Evolutionary conservation across 176 grass and related monocot genomes (phyloP), one percentile per base, ranked within the genome.

Genomic region (Oryza glumipatula): DNA sequence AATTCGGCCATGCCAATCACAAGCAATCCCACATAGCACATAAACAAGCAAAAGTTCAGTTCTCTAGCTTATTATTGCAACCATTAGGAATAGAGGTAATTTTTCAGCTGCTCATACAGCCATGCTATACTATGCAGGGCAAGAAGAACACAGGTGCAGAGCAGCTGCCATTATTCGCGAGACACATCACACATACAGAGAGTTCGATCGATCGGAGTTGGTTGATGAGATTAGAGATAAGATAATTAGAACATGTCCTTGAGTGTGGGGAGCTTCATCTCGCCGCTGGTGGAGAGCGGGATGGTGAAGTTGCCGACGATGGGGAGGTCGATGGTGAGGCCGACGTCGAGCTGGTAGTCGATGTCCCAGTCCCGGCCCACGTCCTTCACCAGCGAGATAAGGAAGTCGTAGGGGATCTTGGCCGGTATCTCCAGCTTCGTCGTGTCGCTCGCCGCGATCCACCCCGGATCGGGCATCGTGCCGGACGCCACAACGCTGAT

Each of bases 261-360:
- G 86, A 95, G 14, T 0, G 92, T 98, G 10, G 95, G 95, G 5
- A 98, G 90, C 86, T 95, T 95, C 49, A 98, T 82, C 95, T 98
- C 95, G 11, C 95, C 95, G 47, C 39, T 49, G 75, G 79, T 84
- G 1, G 78, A 60, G 14, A 98, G 91, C 4, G 95, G 95, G 81
- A 98, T 93, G 79, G 95, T 98, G 89, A 98, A 70, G 82, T 93
- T 91, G 0, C 95, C 95, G 56, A 93, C 5, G 45, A 95, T 36
- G 11, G 92, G 92, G 10, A 95, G 87, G 64, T 95, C 95, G 28
- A 98, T 43, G 60, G 89, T 98, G 78, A 95, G 84, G 0, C 87
- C 82, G 3, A 98, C 95, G 2, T 63, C 11, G 23, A 98, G 79
- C 44, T 74, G 63, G 72, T 98, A 98, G 72, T 98, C 92, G 43